These are phyloP conservation scores for Cudoniella acicularis DNA, from an alignment of 495 filamentous ascomycete genomes.

Conservation along the genomic window DNA sequence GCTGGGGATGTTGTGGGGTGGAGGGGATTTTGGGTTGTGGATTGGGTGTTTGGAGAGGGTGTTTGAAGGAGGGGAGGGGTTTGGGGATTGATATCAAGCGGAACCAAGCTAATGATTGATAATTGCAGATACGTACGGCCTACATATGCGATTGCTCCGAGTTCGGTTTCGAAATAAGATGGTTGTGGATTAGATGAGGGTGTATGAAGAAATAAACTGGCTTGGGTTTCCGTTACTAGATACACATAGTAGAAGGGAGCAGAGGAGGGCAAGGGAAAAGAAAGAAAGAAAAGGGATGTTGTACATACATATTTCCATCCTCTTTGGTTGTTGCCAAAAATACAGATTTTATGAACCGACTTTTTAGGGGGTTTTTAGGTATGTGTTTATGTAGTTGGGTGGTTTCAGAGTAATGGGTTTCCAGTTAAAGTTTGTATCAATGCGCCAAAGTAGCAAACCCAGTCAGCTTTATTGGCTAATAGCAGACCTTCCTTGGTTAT, in stretches of 20 bases:
- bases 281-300: not conserved
- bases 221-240: too few relatives aligned
- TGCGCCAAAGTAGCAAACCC: too few relatives aligned
- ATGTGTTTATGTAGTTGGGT: too few relatives aligned
- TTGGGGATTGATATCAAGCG: not conserved
- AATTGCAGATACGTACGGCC: constrained; percentile 62
- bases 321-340: too few relatives aligned
- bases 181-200: not conserved
- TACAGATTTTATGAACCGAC: too few relatives aligned
- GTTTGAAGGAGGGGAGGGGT: not conserved
- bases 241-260: too few relatives aligned
- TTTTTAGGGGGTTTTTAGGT: too few relatives aligned
- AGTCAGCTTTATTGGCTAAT: too few relatives aligned
- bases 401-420: too few relatives aligned
- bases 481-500: too few relatives aligned
- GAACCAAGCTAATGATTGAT: not conserved
- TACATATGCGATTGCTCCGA: constrained; percentile 61
- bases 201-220: not conserved
- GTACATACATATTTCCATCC: constrained; percentile 6
- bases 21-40: not conserved
- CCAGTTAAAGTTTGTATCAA: too few relatives aligned
- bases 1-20: not conserved
- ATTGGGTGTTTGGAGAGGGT: not conserved
- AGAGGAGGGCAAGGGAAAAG: not conserved
- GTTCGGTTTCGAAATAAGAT: constrained; percentile 23